Base-by-base conservation (phyloP, 306 rosid genomes). In the Cercis canadensis region DNA sequence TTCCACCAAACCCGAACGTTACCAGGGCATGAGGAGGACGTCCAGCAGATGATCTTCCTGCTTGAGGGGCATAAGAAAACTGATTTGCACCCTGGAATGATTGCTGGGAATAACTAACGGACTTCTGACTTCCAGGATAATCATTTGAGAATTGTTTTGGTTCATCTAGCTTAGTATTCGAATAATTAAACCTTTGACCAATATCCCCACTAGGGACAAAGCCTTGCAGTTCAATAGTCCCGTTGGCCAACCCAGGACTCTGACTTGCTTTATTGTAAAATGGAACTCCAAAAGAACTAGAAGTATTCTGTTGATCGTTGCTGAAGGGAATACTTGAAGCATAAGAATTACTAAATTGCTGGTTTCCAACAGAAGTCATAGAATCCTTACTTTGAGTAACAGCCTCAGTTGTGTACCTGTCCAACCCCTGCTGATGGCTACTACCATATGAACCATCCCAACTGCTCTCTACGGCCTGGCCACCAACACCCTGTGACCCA, bases 1-100 rank as follows among this genome's bases (percentile, higher is more conserved):
- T 92, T 68, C 98, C 97, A n/a, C 98, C 98, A 81, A 92, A 92
- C 17, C 98, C 97, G 19, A 92, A 92, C 32, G 97, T 85, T 37
- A 82, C 98, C 17, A 92, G 67, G 39, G 97, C 87, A 84, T 90
- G 98, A 33, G 90, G 84, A 77, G 98, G 98, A 21, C 97, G 98
- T 41, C 96, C 96, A 52, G 86, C 96, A 3, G 93, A 88, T 62
- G 98, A 85, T 76, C 92, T 81, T 76, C 80, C 96, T 19, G 43
- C 80, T 46, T 71, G 80, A 61, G 89, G 74, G 82, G 92, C 83
- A 81, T 81, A 70, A 2, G 95, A 67, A 81, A 72, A 24, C 62
- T 85, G 92, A 39, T 85, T 69, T 62, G 75, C 87, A 62, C 83
- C 75, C 63, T 75, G 86, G 72, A 81, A 58, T 57, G 96, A 19